phyloP scores from a whole-genome alignment of 257 asterid species.

The Fraxinus quadrangulata region DNA sequence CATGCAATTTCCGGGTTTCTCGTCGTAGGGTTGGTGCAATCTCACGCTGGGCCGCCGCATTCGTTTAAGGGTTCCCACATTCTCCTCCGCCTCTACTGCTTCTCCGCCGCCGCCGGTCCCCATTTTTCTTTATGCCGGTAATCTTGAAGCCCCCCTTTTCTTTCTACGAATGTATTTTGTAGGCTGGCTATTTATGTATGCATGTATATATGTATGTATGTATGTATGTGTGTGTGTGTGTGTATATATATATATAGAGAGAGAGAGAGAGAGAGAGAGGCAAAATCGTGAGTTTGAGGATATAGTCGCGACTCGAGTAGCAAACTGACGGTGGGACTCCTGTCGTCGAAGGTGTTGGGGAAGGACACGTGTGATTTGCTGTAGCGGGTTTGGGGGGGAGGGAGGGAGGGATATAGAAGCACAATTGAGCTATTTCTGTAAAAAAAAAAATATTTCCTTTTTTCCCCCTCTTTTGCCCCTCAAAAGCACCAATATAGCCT shows the following conservation, averaged over 20 bases:
- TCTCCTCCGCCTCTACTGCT: slow-evolving; percentile 22
- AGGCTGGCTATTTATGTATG: background rate
- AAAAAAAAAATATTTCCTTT: too few species aligned
- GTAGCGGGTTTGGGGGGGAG: background rate
- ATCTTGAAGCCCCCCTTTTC: background rate
- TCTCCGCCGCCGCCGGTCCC: slow-evolving; percentile 26
- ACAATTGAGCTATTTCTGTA: too few species aligned
- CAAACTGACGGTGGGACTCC: background rate
- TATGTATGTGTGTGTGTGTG: too few species aligned
- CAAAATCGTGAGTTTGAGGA: background rate
- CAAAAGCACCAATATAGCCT: background rate
- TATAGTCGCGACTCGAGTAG: background rate
- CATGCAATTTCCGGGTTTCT: slow-evolving; percentile 21
- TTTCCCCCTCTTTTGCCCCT: background rate
- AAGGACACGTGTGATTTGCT: background rate
- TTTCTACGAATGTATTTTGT: background rate
- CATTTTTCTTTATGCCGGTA: slow-evolving; percentile 21
- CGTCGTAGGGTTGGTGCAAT: slow-evolving; percentile 46
- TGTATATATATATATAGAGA: too few species aligned
- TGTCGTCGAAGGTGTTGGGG: background rate
- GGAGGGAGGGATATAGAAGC: too few species aligned
- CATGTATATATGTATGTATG: background rate
- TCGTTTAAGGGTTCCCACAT: slow-evolving; percentile 32
- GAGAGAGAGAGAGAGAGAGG: background rate
- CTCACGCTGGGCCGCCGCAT: slow-evolving; percentile 54